Conservation (phyloP, 371 early-diverging fungal genomes). For the Dichotomocladium elegans region DNA sequence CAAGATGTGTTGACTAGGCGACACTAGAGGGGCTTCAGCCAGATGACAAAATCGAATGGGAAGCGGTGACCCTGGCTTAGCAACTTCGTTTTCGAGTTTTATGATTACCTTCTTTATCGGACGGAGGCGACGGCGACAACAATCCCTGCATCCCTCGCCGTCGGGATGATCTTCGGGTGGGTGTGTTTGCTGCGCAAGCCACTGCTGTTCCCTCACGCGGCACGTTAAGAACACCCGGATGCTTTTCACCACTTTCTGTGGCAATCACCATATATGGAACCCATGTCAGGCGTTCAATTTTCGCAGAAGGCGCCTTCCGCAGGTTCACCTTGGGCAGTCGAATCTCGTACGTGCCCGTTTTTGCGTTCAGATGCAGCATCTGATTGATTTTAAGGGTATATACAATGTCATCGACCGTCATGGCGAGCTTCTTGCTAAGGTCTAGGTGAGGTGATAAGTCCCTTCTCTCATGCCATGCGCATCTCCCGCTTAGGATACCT, state of each 20-base stretch:
- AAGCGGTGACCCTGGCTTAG: too few relatives aligned
- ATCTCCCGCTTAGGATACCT: slow-evolving; percentile 14
- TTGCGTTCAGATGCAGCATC: slow-evolving; percentile 30
- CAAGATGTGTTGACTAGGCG: too few relatives aligned
- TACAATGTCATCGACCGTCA: slow-evolving; percentile 73
- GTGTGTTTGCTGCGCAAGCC: neutral
- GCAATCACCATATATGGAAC: slow-evolving; percentile 10
- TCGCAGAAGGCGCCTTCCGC: neutral
- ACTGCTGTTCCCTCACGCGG: slow-evolving; percentile 8
- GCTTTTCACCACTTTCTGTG: neutral
- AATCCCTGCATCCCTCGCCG: too few relatives aligned
- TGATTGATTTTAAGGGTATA: slow-evolving; percentile 61
- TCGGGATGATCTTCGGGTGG: too few relatives aligned
- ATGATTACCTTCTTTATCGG: too few relatives aligned
- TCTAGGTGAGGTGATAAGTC: slow-evolving; percentile 18
- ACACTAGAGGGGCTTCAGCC: too few relatives aligned
- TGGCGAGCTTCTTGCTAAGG: slow-evolving; percentile 56
- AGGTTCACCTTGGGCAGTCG: neutral
- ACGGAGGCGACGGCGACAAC: too few relatives aligned
- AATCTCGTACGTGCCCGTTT: neutral
- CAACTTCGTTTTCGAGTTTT: too few relatives aligned
- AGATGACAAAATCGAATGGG: too few relatives aligned
- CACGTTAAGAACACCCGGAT: slow-evolving; percentile 9
- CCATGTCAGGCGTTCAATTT: slow-evolving; percentile 13
- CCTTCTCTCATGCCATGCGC: neutral